phyloP scores from a whole-genome alignment of 345 rosid genomes.

The Capsella bursapastoris region DNA sequence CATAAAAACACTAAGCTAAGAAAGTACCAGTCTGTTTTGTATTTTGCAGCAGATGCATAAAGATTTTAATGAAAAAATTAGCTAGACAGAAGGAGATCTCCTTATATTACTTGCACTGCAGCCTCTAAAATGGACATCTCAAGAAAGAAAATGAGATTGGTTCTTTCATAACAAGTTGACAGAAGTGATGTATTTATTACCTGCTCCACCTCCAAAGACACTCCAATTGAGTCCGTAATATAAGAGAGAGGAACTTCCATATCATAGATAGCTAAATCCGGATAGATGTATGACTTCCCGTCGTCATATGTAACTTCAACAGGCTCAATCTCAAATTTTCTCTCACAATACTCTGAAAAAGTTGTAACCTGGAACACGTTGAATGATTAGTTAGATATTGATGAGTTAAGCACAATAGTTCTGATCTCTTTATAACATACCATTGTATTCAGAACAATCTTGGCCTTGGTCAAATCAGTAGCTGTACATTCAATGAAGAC shows the following conservation, averaged over 20 bases:
- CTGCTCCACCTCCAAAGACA: constrained; percentile 71
- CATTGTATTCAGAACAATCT: constrained; percentile 88
- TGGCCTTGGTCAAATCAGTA: constrained; percentile 93
- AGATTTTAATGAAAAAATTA: not conserved
- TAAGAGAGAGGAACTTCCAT: constrained; percentile 89
- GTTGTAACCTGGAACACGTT: constrained; percentile 63
- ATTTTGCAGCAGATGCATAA: not conserved
- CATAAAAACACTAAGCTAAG: not conserved
- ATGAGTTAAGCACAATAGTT: constrained; percentile 18
- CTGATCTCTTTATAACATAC: constrained; percentile 47
- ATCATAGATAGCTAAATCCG: constrained; percentile 72
- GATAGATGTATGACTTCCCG: constrained; percentile 68
- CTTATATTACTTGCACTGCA: constrained; percentile 10
- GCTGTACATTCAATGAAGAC: constrained; percentile 97
- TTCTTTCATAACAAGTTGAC: constrained; percentile 16
- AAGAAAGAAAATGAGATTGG: constrained; percentile 4
- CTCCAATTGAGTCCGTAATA: constrained; percentile 74
- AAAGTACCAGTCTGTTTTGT: not conserved
- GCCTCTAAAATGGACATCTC: constrained; percentile 2
- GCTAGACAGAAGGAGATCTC: constrained; percentile 4
- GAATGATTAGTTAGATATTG: constrained; percentile 18
- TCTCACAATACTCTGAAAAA: constrained; percentile 76
- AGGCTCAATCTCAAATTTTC: constrained; percentile 86
- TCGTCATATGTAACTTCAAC: constrained; percentile 75
- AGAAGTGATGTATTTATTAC: constrained; percentile 46